A percentile compares a stretch with the other conserved stretches of the same genome.
Evolutionary conservation across 805 yeast species (phyloP).

Genomic region (Torulaspora maleeae): DNA sequence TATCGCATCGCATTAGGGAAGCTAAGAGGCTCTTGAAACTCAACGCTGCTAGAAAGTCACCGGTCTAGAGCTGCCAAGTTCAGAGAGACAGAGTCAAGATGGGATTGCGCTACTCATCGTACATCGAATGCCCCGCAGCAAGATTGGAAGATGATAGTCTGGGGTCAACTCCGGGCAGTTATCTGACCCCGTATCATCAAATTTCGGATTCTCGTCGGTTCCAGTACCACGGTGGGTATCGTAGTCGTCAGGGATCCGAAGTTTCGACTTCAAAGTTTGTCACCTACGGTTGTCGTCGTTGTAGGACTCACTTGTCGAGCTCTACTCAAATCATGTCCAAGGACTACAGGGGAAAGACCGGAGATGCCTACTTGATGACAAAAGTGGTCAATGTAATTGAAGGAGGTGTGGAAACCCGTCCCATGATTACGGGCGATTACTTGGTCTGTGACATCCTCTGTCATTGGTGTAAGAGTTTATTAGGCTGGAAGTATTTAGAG

Average conservation of each 20-base stretch:
- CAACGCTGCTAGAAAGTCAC: neutral
- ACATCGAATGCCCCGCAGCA: conserved; percentile 24
- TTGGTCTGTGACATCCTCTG: conserved; percentile 54
- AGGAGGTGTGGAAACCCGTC: conserved; percentile 37
- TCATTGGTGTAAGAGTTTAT: conserved; percentile 46
- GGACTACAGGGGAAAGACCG: conserved; percentile 52
- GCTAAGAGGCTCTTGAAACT: neutral
- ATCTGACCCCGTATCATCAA: conserved; percentile 12
- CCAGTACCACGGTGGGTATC: conserved; percentile 9
- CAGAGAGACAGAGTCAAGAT: conserved; percentile 6
- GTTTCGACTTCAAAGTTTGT: conserved; percentile 18
- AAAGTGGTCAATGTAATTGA: conserved; percentile 44
- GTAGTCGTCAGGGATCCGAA: conserved; percentile 9
- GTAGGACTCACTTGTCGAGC: conserved; percentile 33
- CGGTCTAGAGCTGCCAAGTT: neutral
- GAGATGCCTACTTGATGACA: conserved; percentile 53
- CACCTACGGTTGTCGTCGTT: conserved; percentile 33
- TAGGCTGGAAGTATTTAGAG: conserved; percentile 63
- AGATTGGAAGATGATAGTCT: conserved; percentile 8
- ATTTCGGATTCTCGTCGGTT: conserved; percentile 10
- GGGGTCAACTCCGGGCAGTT: conserved; percentile 4
- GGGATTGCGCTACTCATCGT: conserved; percentile 30
- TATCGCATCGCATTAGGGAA: neutral
- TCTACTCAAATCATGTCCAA: conserved; percentile 33
- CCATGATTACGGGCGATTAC: conserved; percentile 59